A percentile compares a stretch with the other conserved stretches of the same genome.
Conservation (phyloP, 495 filamentous ascomycete genomes). For the Neurospora sublineolata region DNA sequence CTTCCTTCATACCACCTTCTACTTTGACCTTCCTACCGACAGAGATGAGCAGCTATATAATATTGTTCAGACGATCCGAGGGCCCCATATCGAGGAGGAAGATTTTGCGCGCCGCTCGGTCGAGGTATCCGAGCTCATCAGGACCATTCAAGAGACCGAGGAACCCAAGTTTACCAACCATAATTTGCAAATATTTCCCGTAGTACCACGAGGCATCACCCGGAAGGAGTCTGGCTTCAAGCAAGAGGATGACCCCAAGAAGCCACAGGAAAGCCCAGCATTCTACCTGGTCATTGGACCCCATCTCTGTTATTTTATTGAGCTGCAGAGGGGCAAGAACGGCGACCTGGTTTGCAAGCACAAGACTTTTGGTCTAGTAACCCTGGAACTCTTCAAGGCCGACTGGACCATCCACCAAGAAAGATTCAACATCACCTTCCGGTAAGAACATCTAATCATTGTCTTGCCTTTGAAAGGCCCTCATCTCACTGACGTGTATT, state of each 20-base stretch:
- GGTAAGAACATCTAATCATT: conserved; percentile 34
- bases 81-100: conserved; percentile 18
- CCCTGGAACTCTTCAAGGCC: conserved; percentile 41
- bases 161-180: conserved; percentile 55
- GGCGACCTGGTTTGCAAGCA: conserved; percentile 33
- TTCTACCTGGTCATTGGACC: conserved; percentile 81
- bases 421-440: conserved; percentile 74
- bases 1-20: conserved; percentile 44
- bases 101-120: conserved; percentile 43
- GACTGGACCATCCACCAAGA: conserved; percentile 53
- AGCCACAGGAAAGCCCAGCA: conserved; percentile 67
- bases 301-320: conserved; percentile 71
- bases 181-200: conserved; percentile 69
- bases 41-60: conserved; percentile 62
- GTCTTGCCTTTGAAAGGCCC: background rate
- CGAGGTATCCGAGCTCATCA: conserved; percentile 33
- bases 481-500: conserved; percentile 9
- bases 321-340: conserved; percentile 42
- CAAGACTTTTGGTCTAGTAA: conserved; percentile 57
- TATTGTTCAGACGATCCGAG: conserved; percentile 51
- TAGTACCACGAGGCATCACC: conserved; percentile 60
- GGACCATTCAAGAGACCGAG: conserved; percentile 52
- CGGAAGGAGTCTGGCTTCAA: conserved; percentile 34
- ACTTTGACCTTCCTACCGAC: conserved; percentile 61
- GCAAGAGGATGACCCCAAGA: conserved; percentile 32